A percentile compares a stretch with the other conserved stretches of the same genome.
These are phyloP conservation scores for Gautieria morchelliformis DNA, from an alignment of 768 basidiomycete species.

Conservation along the genomic window DNA sequence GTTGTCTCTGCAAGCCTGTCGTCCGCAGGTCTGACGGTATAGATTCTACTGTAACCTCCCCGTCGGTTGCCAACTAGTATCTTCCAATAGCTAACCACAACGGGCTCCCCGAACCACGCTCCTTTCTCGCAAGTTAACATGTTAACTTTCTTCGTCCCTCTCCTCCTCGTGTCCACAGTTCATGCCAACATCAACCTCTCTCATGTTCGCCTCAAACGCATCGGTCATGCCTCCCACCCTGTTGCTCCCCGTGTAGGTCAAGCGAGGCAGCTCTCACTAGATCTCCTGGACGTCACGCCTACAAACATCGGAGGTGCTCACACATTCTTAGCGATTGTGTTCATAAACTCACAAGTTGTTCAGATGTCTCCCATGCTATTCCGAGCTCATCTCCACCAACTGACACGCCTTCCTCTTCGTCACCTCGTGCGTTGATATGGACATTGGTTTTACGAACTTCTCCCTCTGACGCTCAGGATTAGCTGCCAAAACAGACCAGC, in stretches of 20 bases:
- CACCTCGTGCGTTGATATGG: too few species aligned
- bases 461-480: too few species aligned
- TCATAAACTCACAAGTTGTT: too few species aligned
- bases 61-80: background rate
- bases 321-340: too few species aligned
- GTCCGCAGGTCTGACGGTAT: conserved; percentile 8
- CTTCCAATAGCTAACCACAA: background rate
- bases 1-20: background rate
- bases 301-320: too few species aligned
- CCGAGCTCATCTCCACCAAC: too few species aligned
- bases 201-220: background rate
- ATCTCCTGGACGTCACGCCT: too few species aligned
- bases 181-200: background rate
- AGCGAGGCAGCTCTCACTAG: background rate
- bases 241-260: background rate
- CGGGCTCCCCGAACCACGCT: conserved; percentile 7
- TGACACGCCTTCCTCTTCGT: too few species aligned
- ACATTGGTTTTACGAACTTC: too few species aligned
- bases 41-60: background rate
- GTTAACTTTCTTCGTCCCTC: background rate
- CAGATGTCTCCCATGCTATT: too few species aligned
- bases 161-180: background rate
- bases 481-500: too few species aligned
- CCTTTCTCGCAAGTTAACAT: conserved; percentile 3
- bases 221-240: background rate